Conservation (phyloP, 768 basidiomycete genomes). For the Amanita thiersii region DNA sequence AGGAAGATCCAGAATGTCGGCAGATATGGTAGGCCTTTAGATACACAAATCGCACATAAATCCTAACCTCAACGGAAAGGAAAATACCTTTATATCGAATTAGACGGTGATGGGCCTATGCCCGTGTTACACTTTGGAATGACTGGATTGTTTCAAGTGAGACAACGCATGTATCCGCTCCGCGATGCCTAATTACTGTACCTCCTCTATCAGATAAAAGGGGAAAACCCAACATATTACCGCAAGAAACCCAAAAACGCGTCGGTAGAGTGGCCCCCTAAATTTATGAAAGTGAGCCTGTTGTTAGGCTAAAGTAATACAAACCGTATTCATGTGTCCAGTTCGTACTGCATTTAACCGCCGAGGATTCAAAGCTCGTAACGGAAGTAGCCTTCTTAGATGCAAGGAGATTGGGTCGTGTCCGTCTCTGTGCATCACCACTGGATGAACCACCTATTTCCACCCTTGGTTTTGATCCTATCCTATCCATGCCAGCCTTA, state of each 20-base stretch:
- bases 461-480: conserved; percentile 69
- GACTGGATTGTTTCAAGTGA: conserved; percentile 72
- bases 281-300: conserved; percentile 48
- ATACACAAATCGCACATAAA: conserved; percentile 1
- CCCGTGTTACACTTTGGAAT: conserved; percentile 80
- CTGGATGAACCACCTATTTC: conserved; percentile 62
- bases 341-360: conserved; percentile 59
- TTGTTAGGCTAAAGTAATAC: background rate
- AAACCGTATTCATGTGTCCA: conserved; percentile 14
- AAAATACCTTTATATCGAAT: conserved; percentile 59
- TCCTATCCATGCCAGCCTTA: conserved; percentile 55
- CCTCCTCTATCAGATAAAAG: conserved; percentile 31
- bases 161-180: background rate
- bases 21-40: conserved; percentile 39
- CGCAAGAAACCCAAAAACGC: conserved; percentile 31
- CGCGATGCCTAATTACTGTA: conserved; percentile 12
- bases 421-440: conserved; percentile 55
- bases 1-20: conserved; percentile 37
- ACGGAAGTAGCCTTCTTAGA: conserved; percentile 64
- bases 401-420: conserved; percentile 60
- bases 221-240: conserved; percentile 40
- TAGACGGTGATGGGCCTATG: conserved; percentile 50
- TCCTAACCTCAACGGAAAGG: conserved; percentile 24
- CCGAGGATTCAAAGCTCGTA: conserved; percentile 23
- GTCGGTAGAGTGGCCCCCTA: conserved; percentile 53